Conservation (phyloP, 192 early-diverging fungal genomes). For the Umbelopsis isabellina region DNA sequence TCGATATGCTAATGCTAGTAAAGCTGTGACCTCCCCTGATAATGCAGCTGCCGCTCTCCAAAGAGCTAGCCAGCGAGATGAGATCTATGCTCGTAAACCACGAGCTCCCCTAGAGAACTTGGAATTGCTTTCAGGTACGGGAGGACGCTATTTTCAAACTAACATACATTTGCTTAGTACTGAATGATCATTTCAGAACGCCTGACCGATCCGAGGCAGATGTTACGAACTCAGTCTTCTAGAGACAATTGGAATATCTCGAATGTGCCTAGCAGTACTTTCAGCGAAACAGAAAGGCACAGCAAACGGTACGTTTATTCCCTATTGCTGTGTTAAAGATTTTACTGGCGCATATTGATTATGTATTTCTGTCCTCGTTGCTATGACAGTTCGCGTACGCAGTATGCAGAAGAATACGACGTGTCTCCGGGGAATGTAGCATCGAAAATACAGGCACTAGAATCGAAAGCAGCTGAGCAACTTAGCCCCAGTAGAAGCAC, state of each 20-base stretch:
- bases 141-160: not conserved
- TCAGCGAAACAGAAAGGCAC: constrained; percentile 1
- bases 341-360: not conserved
- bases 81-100: not conserved
- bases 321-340: not conserved
- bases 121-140: constrained; percentile 22
- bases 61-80: constrained; percentile 9
- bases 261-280: not conserved
- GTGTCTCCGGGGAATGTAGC: not conserved
- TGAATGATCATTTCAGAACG: not conserved
- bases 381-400: not conserved
- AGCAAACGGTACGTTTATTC: not conserved
- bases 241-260: not conserved
- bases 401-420: not conserved
- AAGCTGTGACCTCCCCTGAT: constrained; percentile 20
- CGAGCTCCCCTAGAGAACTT: constrained; percentile 18
- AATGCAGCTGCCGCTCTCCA: constrained; percentile 17
- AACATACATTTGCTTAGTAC: not conserved
- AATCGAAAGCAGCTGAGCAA: not conserved
- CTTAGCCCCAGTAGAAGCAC: too few relatives aligned
- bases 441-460: not conserved
- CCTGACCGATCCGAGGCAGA: not conserved
- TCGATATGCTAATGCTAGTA: constrained; percentile 28
- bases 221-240: not conserved
- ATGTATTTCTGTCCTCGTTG: not conserved